These are phyloP conservation scores for Penicillium nucicola DNA, from an alignment of 495 filamentous ascomycete genomes.

Conservation along the genomic window DNA sequence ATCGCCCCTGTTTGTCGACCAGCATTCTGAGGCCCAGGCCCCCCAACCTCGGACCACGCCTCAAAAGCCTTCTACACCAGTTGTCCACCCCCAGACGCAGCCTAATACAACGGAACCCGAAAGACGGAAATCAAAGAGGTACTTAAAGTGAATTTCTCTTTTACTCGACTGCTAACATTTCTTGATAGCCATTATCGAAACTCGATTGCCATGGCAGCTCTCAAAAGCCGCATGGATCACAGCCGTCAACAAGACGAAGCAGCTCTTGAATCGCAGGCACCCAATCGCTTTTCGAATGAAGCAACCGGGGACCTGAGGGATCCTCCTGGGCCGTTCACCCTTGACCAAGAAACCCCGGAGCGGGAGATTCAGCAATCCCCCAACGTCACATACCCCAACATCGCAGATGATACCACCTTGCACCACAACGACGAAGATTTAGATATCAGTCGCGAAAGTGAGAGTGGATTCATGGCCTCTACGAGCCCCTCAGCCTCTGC, in stretches of 20 bases:
- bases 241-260: background rate
- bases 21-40: background rate
- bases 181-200: conserved; percentile 2
- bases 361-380: background rate
- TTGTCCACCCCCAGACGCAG: background rate
- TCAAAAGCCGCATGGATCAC: background rate
- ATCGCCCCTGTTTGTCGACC: background rate
- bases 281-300: background rate
- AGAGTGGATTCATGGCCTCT: conserved; percentile 8
- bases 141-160: background rate
- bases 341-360: background rate
- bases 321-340: background rate
- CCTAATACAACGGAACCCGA: background rate
- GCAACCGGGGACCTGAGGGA: background rate
- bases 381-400: background rate
- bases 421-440: conserved; percentile 10
- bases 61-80: background rate
- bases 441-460: background rate
- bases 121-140: conserved; percentile 3
- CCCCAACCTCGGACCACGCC: background rate
- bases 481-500: conserved; percentile 20
- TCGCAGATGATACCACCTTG: conserved; percentile 11
- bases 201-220: background rate
- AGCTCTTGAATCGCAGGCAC: background rate
- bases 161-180: background rate